Evolutionary conservation across 352 stramenopile genomes (phyloP).

Genomic region (Pythium periplocum): DNA sequence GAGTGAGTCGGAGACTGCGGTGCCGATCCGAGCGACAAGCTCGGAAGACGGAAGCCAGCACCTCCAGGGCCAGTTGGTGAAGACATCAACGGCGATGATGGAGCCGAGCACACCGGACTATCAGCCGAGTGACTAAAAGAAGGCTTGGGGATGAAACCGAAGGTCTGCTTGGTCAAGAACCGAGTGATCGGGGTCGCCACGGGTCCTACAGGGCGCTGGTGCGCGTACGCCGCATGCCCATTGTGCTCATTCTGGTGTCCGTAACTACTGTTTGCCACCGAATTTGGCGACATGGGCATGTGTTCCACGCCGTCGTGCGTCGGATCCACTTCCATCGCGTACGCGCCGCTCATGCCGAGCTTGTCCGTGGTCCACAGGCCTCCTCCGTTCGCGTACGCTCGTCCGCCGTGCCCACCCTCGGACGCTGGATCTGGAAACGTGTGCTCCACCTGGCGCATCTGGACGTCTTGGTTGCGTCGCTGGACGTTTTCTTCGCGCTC

Average conservation of each 20-base stretch:
- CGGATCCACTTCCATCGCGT: constrained; percentile 18
- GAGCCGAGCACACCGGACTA: constrained; percentile 9
- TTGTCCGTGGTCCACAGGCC: constrained; percentile 6
- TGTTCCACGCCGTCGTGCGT: constrained; percentile 7
- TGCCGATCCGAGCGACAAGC: constrained; percentile 13
- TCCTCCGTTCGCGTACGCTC: too few relatives aligned
- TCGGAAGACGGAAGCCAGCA: constrained; percentile 35
- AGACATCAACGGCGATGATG: constrained; percentile 6
- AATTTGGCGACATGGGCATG: constrained; percentile 9
- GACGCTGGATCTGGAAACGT: too few relatives aligned
- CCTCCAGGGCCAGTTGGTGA: too few relatives aligned
- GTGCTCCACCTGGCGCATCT: too few relatives aligned
- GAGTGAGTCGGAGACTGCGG: constrained; percentile 6
- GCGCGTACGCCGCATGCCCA: too few relatives aligned
- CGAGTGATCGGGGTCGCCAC: constrained; percentile 21
- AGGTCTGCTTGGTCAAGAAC: constrained; percentile 58
- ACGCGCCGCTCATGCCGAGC: constrained; percentile 10
- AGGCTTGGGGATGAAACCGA: constrained; percentile 54
- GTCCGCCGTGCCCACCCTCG: too few relatives aligned
- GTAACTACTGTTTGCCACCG: not conserved
- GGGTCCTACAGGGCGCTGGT: constrained; percentile 1
- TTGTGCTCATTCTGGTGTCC: too few relatives aligned
- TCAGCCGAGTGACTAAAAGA: constrained; percentile 20
- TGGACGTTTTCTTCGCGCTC: too few relatives aligned
- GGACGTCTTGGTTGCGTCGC: too few relatives aligned